Evolutionary conservation across 2,329 filamentous ascomycete genomes (phyloP).

Genomic region (Gnomoniopsis smithogilvyi): DNA sequence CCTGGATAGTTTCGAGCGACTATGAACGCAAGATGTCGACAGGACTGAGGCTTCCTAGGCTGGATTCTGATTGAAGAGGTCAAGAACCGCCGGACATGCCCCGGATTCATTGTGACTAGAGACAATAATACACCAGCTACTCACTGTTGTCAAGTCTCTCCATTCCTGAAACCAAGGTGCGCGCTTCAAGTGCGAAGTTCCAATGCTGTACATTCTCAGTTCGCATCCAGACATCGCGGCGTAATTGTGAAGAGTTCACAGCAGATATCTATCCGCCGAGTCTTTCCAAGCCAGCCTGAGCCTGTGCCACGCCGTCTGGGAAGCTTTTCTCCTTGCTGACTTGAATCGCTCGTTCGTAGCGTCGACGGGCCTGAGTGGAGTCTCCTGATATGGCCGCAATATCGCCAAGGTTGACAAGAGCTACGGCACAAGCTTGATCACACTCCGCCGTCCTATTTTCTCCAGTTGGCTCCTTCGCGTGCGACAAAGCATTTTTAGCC

Average conservation of each 20-base stretch:
- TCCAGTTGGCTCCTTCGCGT: constrained; percentile 62
- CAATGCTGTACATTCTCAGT: neutral
- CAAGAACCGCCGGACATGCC: too few relatives aligned
- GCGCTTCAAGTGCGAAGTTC: neutral
- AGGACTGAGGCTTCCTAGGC: too few relatives aligned
- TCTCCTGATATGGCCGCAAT: constrained; percentile 74
- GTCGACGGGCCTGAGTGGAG: constrained; percentile 58
- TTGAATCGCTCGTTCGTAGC: constrained; percentile 66
- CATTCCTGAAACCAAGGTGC: neutral
- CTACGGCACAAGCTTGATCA: constrained; percentile 76
- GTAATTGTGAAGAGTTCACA: neutral
- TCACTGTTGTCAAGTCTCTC: neutral
- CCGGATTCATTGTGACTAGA: too few relatives aligned
- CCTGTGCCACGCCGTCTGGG: constrained; percentile 47
- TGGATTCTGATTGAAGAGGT: too few relatives aligned
- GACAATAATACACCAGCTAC: neutral
- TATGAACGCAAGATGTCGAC: neutral
- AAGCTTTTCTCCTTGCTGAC: constrained; percentile 56
- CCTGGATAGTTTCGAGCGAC: neutral
- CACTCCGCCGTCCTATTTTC: constrained; percentile 73
- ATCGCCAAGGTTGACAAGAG: constrained; percentile 83
- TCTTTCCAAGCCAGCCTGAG: constrained; percentile 44
- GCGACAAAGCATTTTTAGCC: constrained; percentile 72
- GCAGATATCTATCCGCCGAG: constrained; percentile 11
- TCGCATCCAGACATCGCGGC: neutral